Base-by-base conservation (phyloP, 345 rosid species). In the Arabis alpina region DNA sequence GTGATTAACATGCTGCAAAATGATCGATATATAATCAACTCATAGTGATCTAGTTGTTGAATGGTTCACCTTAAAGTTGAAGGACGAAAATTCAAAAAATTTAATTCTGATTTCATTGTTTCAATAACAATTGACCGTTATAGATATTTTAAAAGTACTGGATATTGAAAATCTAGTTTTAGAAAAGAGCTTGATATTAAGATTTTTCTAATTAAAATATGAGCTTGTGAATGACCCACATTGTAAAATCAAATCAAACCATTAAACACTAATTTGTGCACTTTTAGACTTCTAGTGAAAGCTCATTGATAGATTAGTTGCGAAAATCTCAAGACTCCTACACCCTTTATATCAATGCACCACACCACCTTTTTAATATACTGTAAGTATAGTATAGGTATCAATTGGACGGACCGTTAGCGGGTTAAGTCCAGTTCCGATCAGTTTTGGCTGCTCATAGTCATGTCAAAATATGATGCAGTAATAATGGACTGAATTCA, bases 261-360 rank as follows among this genome's bases (percentile, higher is more conserved):
- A 14, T 25, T 1, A 57, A 37, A 56, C 11, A 68, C 11, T 30
- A 9, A 16, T 16, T 48, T 15, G 8, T 34, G 34, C 36, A 57
- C 16, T 13, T 68, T 12, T 54, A 68, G 73, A 27, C 66, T 59
- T 70, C 42, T 50, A 59, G 24, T 39, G 15, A 69, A 69, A 32
- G 3, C 19, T 15, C 16, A 34, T 0, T 19, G 36, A 47, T 16
- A 62, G 16, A 30, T 47, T 47, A 47, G 16, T 16, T 32, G 32
- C 44, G 32, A 36, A 47, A 30, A 3, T 63, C 27, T 62, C 10
- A 11, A 32, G 16, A 34, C 54, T 47, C 55, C 55, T 62, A 30
- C 12, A 30, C 10, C 43, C 27, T 32, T 36, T 36, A 56, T 19
- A 56, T 36, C 3, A 56, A 56, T 36, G 61, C 44, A 36, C 61